A percentile compares a stretch with the other conserved stretches of the same genome.
phyloP scores from a whole-genome alignment of 495 filamentous ascomycete genomes.

The Trichoderma orchidacearum region DNA sequence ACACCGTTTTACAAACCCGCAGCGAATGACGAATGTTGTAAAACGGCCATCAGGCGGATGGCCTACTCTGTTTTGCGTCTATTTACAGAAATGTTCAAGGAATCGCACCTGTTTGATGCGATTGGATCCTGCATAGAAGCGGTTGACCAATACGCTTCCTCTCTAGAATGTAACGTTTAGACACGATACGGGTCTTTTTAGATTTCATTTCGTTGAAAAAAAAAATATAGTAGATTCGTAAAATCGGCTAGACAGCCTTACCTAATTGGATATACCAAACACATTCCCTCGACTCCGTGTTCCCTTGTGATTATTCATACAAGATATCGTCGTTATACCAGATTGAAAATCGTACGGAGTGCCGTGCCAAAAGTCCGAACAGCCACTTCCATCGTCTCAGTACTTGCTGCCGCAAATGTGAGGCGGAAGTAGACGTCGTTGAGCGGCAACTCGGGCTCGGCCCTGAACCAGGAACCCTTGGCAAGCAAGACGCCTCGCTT shows the following conservation, averaged over 20 bases:
- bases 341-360: constrained; percentile 18
- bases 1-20: neutral
- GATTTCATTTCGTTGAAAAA: no score
- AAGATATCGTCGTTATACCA: no score
- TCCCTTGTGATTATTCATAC: no score
- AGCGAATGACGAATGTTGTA: neutral
- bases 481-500: constrained; percentile 59
- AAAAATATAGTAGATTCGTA: no score
- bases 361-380: constrained; percentile 62
- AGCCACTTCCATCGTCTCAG: constrained; percentile 62
- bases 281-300: no score
- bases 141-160: neutral
- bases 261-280: neutral
- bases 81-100: neutral
- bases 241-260: no score
- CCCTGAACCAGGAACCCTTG: constrained; percentile 80
- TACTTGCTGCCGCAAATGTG: constrained; percentile 75
- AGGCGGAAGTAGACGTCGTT: constrained; percentile 69
- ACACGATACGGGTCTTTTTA: no score
- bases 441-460: constrained; percentile 31
- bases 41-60: neutral
- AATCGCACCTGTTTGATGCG: neutral
- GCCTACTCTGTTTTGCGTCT: neutral
- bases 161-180: neutral
- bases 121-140: neutral